Evolutionary conservation across 768 basidiomycete genomes (phyloP).

Genomic region (Pluteus cervinus): DNA sequence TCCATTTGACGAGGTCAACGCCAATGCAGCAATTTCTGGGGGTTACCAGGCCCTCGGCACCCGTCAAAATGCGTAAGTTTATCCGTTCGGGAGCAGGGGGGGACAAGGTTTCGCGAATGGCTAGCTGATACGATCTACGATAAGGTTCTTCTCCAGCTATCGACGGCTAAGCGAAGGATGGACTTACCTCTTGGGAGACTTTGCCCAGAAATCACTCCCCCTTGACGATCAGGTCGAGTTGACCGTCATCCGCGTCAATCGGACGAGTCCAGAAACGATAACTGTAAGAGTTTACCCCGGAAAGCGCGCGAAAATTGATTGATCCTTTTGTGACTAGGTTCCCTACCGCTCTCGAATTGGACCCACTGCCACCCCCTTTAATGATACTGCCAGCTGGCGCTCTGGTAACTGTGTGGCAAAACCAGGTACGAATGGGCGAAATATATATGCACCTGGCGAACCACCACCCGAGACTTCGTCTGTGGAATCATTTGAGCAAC

Average conservation of each 20-base stretch:
- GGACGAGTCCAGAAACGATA: constrained; percentile 35
- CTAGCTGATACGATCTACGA: too few species aligned
- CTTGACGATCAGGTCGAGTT: constrained; percentile 41
- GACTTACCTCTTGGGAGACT: constrained; percentile 45
- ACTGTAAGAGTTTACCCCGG: constrained; percentile 31
- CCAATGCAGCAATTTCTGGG: constrained; percentile 44
- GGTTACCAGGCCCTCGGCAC: constrained; percentile 47
- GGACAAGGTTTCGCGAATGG: too few species aligned
- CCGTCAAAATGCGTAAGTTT: constrained; percentile 38
- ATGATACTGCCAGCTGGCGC: constrained; percentile 41
- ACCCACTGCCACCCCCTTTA: constrained; percentile 38
- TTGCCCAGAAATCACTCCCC: constrained; percentile 49
- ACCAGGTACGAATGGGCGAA: constrained; percentile 40
- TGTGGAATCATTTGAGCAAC: constrained; percentile 33
- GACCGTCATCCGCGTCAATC: constrained; percentile 37
- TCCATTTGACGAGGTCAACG: constrained; percentile 46
- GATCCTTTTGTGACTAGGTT: constrained; percentile 38
- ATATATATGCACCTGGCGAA: constrained; percentile 25
- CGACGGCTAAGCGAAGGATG: constrained; percentile 28
- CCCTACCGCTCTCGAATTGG: constrained; percentile 55
- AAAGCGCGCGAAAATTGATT: too few species aligned
- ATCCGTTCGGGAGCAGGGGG: neutral
- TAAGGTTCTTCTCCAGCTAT: constrained; percentile 46
- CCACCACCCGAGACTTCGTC: too few species aligned
- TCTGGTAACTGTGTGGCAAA: constrained; percentile 48